Evolutionary conservation across 306 rosid genomes (phyloP).

Genomic region (Cotoneaster glaucophyllus): DNA sequence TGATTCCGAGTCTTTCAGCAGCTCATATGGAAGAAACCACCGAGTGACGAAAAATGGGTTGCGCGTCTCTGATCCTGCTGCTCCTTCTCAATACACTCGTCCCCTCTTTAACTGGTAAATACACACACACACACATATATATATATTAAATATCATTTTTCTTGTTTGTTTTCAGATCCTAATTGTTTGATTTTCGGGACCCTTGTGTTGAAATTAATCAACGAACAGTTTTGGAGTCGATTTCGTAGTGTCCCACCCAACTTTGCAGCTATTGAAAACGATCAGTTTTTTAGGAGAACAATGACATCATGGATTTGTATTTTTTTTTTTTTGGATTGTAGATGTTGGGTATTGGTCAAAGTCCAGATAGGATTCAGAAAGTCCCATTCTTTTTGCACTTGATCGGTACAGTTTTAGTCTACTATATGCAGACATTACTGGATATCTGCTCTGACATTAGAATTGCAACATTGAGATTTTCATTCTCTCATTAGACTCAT

Average conservation of each 20-base stretch:
- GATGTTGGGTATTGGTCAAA: neutral
- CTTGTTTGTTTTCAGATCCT: constrained; percentile 4
- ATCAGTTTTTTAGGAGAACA: too few relatives aligned
- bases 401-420: neutral
- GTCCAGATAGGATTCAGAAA: too few relatives aligned
- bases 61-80: constrained; percentile 37
- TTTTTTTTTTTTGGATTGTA: too few relatives aligned
- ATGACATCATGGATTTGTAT: too few relatives aligned
- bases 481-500: neutral
- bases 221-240: too few relatives aligned
- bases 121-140: neutral
- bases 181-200: neutral
- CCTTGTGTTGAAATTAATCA: too few relatives aligned
- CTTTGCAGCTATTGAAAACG: too few relatives aligned
- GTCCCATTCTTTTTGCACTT: too few relatives aligned
- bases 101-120: constrained; percentile 42
- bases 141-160: constrained; percentile 12
- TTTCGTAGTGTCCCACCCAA: too few relatives aligned
- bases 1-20: neutral
- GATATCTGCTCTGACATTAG: neutral
- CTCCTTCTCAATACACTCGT: constrained; percentile 42
- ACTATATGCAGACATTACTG: neutral
- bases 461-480: neutral
- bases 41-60: constrained; percentile 25
- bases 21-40: neutral